These are phyloP conservation scores for Lactarius akahatsu DNA, from an alignment of 768 basidiomycete genomes.

Conservation along the genomic window DNA sequence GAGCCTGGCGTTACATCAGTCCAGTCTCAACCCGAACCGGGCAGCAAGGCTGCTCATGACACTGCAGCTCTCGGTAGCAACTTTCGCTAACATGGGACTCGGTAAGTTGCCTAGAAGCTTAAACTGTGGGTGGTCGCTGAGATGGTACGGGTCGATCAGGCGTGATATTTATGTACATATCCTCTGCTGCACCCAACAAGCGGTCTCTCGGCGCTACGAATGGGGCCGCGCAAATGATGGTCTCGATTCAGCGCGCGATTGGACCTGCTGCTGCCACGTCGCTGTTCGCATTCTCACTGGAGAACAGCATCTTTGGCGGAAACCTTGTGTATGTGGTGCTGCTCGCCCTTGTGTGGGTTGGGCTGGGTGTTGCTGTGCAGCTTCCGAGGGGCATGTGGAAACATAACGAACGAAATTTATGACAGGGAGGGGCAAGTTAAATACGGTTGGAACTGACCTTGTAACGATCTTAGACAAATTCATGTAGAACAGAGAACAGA, in stretches of 20 bases:
- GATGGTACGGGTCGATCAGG: conserved; percentile 40
- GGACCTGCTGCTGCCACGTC: conserved; percentile 63
- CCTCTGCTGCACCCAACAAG: conserved; percentile 61
- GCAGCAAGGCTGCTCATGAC: not conserved
- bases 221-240: conserved; percentile 44
- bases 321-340: conserved; percentile 17
- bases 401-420: not conserved
- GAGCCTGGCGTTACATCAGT: conserved; percentile 9
- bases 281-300: conserved; percentile 62
- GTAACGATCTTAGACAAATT: no score
- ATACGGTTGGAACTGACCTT: no score
- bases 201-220: conserved; percentile 69
- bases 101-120: conserved; percentile 4
- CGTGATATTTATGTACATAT: conserved; percentile 67
- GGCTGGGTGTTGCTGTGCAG: not conserved
- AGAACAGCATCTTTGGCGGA: conserved; percentile 49
- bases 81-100: conserved; percentile 17
- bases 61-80: conserved; percentile 15
- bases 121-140: not conserved
- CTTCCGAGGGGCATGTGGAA: conserved; percentile 17
- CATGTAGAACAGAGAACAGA: no score
- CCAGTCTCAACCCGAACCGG: not conserved
- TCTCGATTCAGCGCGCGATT: conserved; percentile 42
- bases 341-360: not conserved
- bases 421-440: no score